A percentile compares a stretch with the other conserved stretches of the same genome.
Evolutionary conservation across 176 grass and related monocot species (phyloP).

Genomic region (Stipa capillata): DNA sequence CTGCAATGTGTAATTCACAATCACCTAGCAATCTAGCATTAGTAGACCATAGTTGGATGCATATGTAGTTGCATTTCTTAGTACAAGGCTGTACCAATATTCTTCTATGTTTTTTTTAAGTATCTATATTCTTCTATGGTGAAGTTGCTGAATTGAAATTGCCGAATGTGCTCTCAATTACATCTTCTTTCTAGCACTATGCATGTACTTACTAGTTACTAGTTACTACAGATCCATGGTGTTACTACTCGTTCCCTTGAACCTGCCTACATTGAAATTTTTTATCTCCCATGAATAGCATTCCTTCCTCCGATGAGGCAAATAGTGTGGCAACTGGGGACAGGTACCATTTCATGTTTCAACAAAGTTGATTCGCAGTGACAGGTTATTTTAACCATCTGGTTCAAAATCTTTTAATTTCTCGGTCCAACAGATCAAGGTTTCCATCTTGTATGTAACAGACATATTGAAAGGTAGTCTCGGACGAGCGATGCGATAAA

Average conservation of each 20-base stretch:
- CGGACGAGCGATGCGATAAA: no score
- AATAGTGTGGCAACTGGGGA: not conserved
- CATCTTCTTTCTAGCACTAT: not conserved
- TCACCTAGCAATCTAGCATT: not conserved
- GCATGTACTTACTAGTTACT: no score
- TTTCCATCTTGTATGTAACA: not conserved
- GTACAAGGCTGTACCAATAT: no score
- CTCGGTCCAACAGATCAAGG: not conserved
- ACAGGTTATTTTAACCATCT: not conserved
- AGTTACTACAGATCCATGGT: no score
- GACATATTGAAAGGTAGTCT: not conserved
- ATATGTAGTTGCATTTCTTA: not conserved
- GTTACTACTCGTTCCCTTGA: no score
- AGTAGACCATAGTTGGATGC: not conserved
- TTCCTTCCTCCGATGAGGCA: not conserved
- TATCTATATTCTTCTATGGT: not conserved
- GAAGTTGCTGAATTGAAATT: not conserved
- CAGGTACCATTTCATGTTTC: not conserved
- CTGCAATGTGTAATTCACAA: not conserved
- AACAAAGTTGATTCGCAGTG: not conserved
- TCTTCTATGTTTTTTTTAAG: not conserved
- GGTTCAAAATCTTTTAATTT: not conserved
- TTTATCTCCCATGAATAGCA: not conserved
- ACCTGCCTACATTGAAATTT: not conserved
- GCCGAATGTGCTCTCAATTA: not conserved